Evolutionary conservation across 1,284 basidiomycete genomes (phyloP).

Genomic region (Melampsora americana): DNA sequence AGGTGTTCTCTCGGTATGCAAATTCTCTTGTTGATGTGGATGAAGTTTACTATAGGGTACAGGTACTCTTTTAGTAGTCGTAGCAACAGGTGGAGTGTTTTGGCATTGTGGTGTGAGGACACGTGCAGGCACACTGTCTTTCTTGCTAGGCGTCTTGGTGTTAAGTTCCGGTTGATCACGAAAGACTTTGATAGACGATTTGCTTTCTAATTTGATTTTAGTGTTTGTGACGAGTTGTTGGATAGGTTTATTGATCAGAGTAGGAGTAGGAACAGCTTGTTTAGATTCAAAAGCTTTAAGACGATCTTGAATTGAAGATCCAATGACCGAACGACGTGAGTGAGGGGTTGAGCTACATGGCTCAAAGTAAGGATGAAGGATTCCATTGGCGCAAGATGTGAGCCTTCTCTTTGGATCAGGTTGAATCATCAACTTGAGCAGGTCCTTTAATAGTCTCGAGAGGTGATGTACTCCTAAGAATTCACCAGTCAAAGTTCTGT

Average conservation of each 20-base stretch:
- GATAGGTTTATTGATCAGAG: no score
- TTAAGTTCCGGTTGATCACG: background rate
- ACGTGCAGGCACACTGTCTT: background rate
- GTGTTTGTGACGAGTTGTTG: background rate
- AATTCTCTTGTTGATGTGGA: no score
- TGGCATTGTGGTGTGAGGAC: background rate
- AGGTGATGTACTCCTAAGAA: conserved; percentile 25
- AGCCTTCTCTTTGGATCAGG: conserved; percentile 71
- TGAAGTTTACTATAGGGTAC: background rate
- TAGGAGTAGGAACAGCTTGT: background rate
- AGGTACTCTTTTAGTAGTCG: background rate
- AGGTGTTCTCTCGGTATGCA: no score
- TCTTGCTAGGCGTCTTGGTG: background rate
- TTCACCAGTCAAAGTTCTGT: conserved; percentile 21
- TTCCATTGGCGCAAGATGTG: conserved; percentile 62
- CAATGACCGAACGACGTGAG: background rate
- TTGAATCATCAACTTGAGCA: conserved; percentile 70
- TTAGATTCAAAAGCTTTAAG: background rate
- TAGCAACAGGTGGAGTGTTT: no score
- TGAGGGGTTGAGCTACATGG: background rate
- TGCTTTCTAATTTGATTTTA: background rate
- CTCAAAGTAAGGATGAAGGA: conserved; percentile 67
- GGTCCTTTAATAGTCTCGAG: conserved; percentile 58
- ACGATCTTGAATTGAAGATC: background rate
- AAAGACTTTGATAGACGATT: background rate